Percentiles rank a stretch among this genome's conserved stretches.
Evolutionary conservation across 2,329 filamentous ascomycete genomes (phyloP).

Genomic region (Nannizziopsis arthrosporioides): DNA sequence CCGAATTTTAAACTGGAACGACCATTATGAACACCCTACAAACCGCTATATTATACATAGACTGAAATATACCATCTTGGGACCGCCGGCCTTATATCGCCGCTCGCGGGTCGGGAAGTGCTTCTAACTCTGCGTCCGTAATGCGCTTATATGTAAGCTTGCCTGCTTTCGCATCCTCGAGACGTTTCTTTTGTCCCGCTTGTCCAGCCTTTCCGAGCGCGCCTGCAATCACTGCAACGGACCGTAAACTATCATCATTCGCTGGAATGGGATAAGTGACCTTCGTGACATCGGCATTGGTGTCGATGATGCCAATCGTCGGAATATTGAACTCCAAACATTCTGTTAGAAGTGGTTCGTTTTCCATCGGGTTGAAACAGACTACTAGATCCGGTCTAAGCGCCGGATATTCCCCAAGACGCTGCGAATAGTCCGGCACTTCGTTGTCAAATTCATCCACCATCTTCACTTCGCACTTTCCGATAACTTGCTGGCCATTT

Average conservation of each 20-base stretch:
- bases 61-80: background rate
- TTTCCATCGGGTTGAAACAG: slow-evolving; percentile 85
- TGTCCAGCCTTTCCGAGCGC: slow-evolving; percentile 76
- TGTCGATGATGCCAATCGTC: slow-evolving; percentile 90
- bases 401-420: slow-evolving; percentile 46
- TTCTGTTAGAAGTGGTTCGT: slow-evolving; percentile 80
- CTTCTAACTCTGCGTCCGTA: background rate
- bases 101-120: no score
- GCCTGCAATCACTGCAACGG: slow-evolving; percentile 68
- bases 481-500: slow-evolving; percentile 83
- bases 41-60: no score
- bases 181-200: slow-evolving; percentile 57
- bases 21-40: no score
- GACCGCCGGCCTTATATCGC: no score
- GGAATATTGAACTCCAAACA: slow-evolving; percentile 79
- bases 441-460: slow-evolving; percentile 63
- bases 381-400: slow-evolving; percentile 83
- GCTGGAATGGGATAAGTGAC: slow-evolving; percentile 94
- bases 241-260: slow-evolving; percentile 89
- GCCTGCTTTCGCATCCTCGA: slow-evolving; percentile 51
- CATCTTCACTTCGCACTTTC: slow-evolving; percentile 55
- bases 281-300: slow-evolving; percentile 80
- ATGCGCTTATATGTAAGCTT: slow-evolving; percentile 44
- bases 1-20: no score
- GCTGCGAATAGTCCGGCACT: slow-evolving; percentile 43